phyloP scores from a whole-genome alignment of 176 grass and related monocot species.

The Avena sativa region DNA sequence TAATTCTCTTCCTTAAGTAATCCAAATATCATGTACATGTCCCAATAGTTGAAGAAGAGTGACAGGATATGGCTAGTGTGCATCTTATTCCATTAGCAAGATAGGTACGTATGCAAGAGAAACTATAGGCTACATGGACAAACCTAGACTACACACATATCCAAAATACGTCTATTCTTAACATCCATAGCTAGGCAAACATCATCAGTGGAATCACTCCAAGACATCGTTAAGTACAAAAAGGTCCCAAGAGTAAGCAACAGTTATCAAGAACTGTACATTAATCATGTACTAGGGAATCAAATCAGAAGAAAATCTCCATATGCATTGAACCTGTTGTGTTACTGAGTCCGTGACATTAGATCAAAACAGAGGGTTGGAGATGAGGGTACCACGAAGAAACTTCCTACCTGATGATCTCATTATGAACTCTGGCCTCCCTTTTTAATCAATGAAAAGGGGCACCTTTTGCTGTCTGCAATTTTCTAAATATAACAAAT shows the following conservation, averaged over 20 bases:
- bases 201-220: conserved; percentile 42
- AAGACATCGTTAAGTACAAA: conserved; percentile 36
- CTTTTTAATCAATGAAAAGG: neutral
- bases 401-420: conserved; percentile 32
- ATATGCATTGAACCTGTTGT: conserved; percentile 41
- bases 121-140: neutral
- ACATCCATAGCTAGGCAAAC: neutral
- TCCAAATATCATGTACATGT: neutral
- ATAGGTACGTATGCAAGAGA: neutral
- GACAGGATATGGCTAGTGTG: neutral
- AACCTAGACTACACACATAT: neutral
- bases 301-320: conserved; percentile 45
- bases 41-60: neutral
- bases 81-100: neutral
- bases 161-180: neutral
- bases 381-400: conserved; percentile 6
- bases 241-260: conserved; percentile 21
- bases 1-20: neutral
- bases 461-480: conserved; percentile 9
- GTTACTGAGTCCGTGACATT: neutral
- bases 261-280: conserved; percentile 31
- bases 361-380: conserved; percentile 17
- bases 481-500: neutral
- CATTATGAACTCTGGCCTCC: conserved; percentile 13
- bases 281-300: conserved; percentile 41